These are phyloP conservation scores for Gamsiella multidivaricata DNA, from an alignment of 192 early-diverging fungal genomes.

Conservation along the genomic window DNA sequence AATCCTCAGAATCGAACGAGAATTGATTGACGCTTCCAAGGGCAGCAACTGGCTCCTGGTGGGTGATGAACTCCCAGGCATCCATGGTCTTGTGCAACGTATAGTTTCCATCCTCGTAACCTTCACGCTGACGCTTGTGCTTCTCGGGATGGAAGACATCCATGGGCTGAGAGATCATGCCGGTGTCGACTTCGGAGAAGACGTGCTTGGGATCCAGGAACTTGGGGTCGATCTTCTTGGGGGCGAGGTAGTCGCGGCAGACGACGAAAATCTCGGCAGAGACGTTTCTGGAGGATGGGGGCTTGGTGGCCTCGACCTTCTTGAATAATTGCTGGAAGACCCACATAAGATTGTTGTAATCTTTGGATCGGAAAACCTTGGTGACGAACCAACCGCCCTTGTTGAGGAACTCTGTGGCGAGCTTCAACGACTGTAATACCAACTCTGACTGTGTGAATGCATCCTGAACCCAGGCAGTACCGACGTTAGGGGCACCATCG, in stretches of 20 bases:
- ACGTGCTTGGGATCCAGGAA: slow-evolving; percentile 94
- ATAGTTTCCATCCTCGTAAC: slow-evolving; percentile 97
- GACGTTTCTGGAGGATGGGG: slow-evolving; percentile 95
- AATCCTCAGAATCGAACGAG: slow-evolving; percentile 78
- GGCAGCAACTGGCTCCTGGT: slow-evolving; percentile 81
- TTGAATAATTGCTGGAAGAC: slow-evolving; percentile 97
- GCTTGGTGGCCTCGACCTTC: slow-evolving; percentile 98
- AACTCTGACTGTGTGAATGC: slow-evolving; percentile 96
- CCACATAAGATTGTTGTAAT: slow-evolving; percentile 99
- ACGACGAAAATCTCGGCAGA: slow-evolving; percentile 99
- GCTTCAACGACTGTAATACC: slow-evolving; percentile 89
- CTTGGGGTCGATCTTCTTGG: slow-evolving; percentile 93
- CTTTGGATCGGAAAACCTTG: slow-evolving; percentile 98
- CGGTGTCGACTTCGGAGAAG: slow-evolving; percentile 90
- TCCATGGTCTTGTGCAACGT: slow-evolving; percentile 81
- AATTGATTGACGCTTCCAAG: slow-evolving; percentile 84
- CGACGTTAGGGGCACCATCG: slow-evolving; percentile 99
- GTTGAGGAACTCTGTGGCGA: slow-evolving; percentile 92
- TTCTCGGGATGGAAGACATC: slow-evolving; percentile 96
- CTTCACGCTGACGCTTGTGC: slow-evolving; percentile 90
- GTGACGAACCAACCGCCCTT: slow-evolving; percentile 95
- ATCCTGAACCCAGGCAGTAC: slow-evolving; percentile 95
- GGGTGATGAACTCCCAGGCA: slow-evolving; percentile 83
- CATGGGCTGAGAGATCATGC: slow-evolving; percentile 55
- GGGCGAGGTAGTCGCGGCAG: slow-evolving; percentile 91